Percentiles rank a stretch among this genome's conserved stretches.
Conservation (phyloP, 2,329 filamentous ascomycete species). For the Aspergillus vadensis region DNA sequence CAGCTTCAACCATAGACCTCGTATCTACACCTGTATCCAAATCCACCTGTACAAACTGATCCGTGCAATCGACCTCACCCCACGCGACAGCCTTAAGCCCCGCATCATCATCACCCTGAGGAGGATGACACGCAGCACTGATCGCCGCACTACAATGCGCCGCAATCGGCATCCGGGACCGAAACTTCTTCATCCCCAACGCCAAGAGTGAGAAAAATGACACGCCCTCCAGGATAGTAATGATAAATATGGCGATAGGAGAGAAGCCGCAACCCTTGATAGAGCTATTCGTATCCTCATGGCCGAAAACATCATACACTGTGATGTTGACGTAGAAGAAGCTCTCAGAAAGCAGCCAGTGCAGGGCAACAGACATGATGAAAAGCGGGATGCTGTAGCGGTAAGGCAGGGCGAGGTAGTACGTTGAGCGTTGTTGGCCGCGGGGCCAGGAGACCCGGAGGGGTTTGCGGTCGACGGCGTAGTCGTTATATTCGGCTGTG, state of each 20-base stretch:
- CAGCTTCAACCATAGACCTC: no score
- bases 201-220: slow-evolving; percentile 15
- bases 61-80: slow-evolving; percentile 19
- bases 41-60: neutral
- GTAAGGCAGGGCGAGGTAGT: slow-evolving; percentile 47
- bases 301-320: slow-evolving; percentile 17
- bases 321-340: slow-evolving; percentile 44
- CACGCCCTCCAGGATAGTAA: slow-evolving; percentile 2
- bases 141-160: slow-evolving; percentile 34
- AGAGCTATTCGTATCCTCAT: neutral
- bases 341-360: slow-evolving; percentile 52
- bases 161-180: slow-evolving; percentile 30
- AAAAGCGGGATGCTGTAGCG: slow-evolving; percentile 34
- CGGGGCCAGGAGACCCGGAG: slow-evolving; percentile 44
- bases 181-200: slow-evolving; percentile 20
- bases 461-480: slow-evolving; percentile 37
- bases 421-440: slow-evolving; percentile 45
- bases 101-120: slow-evolving; percentile 17
- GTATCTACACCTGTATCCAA: neutral
- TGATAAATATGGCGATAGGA: slow-evolving; percentile 9
- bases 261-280: slow-evolving; percentile 10
- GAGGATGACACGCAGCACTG: slow-evolving; percentile 35
- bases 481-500: slow-evolving; percentile 51
- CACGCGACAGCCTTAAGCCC: slow-evolving; percentile 27
- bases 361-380: slow-evolving; percentile 37